Percentiles rank a stretch among this genome's conserved stretches.
phyloP scores from a whole-genome alignment of 2,329 filamentous ascomycete species.

The Nothopassalora personata region DNA sequence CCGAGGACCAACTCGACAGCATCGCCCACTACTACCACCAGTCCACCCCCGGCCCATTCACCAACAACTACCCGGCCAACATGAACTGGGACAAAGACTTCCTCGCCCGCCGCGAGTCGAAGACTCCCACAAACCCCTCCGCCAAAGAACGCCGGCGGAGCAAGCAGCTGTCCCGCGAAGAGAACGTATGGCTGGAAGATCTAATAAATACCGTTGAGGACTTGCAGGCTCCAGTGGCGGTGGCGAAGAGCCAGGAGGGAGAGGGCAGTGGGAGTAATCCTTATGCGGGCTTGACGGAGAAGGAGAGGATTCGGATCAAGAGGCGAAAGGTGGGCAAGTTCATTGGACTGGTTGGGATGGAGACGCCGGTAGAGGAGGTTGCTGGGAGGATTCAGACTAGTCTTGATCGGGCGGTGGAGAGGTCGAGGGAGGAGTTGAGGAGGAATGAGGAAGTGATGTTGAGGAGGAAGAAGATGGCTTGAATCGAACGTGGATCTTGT shows the following conservation, averaged over 20 bases:
- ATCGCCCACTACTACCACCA: conserved; percentile 72
- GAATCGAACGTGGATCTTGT: not conserved
- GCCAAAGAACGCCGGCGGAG: conserved; percentile 9
- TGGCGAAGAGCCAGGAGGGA: not conserved
- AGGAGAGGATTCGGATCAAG: conserved; percentile 49
- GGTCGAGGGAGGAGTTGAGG: conserved; percentile 29
- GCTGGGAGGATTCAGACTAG: conserved; percentile 36
- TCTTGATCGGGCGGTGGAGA: conserved; percentile 29
- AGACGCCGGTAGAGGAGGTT: conserved; percentile 48
- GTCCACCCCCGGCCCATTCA: conserved; percentile 52
- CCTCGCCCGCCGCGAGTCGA: conserved; percentile 24
- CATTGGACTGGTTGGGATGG: conserved; percentile 63
- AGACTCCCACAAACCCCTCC: conserved; percentile 4
- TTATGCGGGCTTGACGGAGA: conserved; percentile 31
- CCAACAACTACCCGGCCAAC: conserved; percentile 60
- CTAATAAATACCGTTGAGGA: conserved; percentile 31
- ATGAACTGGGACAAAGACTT: conserved; percentile 54
- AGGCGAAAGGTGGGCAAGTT: conserved; percentile 67
- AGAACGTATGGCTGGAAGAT: conserved; percentile 23
- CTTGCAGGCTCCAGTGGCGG: conserved; percentile 31
- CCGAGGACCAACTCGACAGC: conserved; percentile 62
- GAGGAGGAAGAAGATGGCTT: conserved; percentile 30
- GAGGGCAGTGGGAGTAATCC: conserved; percentile 10
- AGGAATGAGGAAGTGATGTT: conserved; percentile 32
- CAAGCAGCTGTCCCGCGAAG: conserved; percentile 16